phyloP scores from a whole-genome alignment of 1,284 basidiomycete species.

The Fistulinella cinereoalba region DNA sequence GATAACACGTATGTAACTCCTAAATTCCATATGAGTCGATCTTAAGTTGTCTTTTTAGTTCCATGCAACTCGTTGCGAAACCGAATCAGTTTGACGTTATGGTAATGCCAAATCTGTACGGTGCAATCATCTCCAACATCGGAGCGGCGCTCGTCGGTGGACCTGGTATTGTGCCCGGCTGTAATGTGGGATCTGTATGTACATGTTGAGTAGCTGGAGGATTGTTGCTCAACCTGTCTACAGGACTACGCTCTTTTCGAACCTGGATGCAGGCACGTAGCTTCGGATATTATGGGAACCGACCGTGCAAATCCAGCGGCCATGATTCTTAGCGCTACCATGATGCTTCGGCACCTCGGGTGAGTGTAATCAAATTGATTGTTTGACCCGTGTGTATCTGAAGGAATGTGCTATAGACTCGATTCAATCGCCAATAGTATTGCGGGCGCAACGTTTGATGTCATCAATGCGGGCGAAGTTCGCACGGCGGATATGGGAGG shows the following conservation, averaged over 20 bases:
- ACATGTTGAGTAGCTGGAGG: slow-evolving; percentile 3
- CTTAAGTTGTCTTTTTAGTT: slow-evolving; percentile 45
- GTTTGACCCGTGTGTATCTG: slow-evolving; percentile 5
- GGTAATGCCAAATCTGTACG: slow-evolving; percentile 98
- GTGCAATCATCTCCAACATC: slow-evolving; percentile 97
- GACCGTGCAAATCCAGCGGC: slow-evolving; percentile 98
- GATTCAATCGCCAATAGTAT: slow-evolving; percentile 95
- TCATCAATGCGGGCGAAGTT: slow-evolving; percentile 87
- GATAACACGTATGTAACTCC: slow-evolving; percentile 82
- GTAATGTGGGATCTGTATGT: slow-evolving; percentile 91
- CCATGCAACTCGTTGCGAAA: slow-evolving; percentile 97
- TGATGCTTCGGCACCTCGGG: slow-evolving; percentile 99
- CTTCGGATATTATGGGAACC: slow-evolving; percentile 96
- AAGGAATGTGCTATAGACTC: slow-evolving; percentile 49
- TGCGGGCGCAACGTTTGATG: slow-evolving; percentile 89
- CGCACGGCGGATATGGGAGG: slow-evolving; percentile 96
- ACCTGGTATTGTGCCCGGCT: slow-evolving; percentile 96
- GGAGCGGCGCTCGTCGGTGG: slow-evolving; percentile 98
- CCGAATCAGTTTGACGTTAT: slow-evolving; percentile 98
- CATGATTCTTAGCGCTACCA: slow-evolving; percentile 96
- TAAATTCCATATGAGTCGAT: slow-evolving; percentile 1
- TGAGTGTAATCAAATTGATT: slow-evolving; percentile 32
- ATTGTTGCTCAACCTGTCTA: slow-evolving; percentile 4
- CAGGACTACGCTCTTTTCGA: slow-evolving; percentile 98
- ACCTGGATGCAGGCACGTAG: slow-evolving; percentile 98